Evolutionary conservation across 139 green algal species (phyloP), one percentile per base, ranked within the genome.

Genomic region (Chlorella ohadii): DNA sequence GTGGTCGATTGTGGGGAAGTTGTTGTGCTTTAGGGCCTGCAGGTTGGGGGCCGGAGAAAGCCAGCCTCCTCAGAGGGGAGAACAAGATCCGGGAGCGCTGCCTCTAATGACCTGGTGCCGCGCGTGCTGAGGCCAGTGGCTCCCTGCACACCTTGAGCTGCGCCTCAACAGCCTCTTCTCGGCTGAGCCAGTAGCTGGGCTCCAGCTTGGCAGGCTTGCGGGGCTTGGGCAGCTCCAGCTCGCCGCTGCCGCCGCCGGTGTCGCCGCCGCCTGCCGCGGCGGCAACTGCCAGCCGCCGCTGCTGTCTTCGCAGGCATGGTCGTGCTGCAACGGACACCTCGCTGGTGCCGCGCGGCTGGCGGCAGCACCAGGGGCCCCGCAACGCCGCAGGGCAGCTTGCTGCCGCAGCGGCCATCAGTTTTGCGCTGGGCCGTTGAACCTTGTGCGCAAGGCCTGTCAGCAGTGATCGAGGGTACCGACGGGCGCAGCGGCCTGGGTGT

Each of bases 21-120:
- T 85, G 61, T 90, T 90, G 63, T 89, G 41, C 36, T 86, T 47
- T 28, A 89, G 74, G 17, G 86, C 86, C 72, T 87, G 67, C 51
- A 83, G 36, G 25, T 23, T 17, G 16, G 15, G n/a, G 22, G 39
- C 39, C 34, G 0, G 0, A 51, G 44, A 51, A 51, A 51, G 44
- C 7, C 44, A 51, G 44, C 44, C 7, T 51, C n/a, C n/a, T n/a
- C n/a, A n/a, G n/a, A n/a, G n/a, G n/a, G n/a, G n/a, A n/a, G n/a
- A n/a, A n/a, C n/a, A n/a, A n/a, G n/a, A n/a, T n/a, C n/a, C n/a
- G n/a, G n/a, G n/a, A n/a, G n/a, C n/a, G n/a, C n/a, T n/a, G n/a
- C n/a, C n/a, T n/a, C n/a, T n/a, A n/a, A n/a, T n/a, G n/a, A n/a
- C n/a, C n/a, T n/a, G n/a, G n/a, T n/a, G n/a, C n/a, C n/a, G n/a